Conservation (phyloP, 176 grass and related monocot genomes). For the Rhynchospora breviuscula region DNA sequence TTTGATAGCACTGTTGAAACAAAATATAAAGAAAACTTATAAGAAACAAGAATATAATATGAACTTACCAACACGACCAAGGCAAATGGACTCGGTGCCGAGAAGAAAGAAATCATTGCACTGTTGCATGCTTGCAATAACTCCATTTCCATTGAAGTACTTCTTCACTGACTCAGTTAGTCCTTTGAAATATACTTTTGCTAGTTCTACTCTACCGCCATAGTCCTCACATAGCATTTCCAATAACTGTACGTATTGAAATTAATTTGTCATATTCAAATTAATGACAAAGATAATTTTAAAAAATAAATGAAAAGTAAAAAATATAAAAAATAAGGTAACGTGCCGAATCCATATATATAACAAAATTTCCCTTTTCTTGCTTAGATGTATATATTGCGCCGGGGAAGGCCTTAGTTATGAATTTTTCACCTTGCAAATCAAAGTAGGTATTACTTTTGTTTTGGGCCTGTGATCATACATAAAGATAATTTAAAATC, state of each 20-base stretch:
- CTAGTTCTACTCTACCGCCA: constrained; percentile 69
- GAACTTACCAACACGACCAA: constrained; percentile 57
- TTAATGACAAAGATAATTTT: neutral
- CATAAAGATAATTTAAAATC: too few relatives aligned
- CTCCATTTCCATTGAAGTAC: constrained; percentile 83
- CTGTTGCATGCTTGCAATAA: constrained; percentile 97
- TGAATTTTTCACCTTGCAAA: neutral
- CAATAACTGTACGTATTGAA: constrained; percentile 40
- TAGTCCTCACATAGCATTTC: constrained; percentile 93
- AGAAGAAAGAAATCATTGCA: constrained; percentile 97
- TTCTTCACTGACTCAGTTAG: constrained; percentile 65
- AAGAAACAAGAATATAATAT: neutral
- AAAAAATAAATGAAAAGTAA: neutral
- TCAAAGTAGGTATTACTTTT: too few relatives aligned
- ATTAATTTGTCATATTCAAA: neutral
- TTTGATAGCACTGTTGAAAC: neutral
- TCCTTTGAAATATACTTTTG: constrained; percentile 60
- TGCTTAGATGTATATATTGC: neutral
- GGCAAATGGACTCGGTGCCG: constrained; percentile 67
- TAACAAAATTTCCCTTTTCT: neutral
- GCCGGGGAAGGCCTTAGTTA: too few relatives aligned
- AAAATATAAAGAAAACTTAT: neutral
- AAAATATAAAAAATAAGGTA: neutral
- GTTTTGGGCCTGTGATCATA: too few relatives aligned
- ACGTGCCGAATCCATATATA: neutral